Evolutionary conservation across 2,329 filamentous ascomycete genomes (phyloP), one percentile per base, ranked within the genome.

Genomic region (Fusarium luffae): DNA sequence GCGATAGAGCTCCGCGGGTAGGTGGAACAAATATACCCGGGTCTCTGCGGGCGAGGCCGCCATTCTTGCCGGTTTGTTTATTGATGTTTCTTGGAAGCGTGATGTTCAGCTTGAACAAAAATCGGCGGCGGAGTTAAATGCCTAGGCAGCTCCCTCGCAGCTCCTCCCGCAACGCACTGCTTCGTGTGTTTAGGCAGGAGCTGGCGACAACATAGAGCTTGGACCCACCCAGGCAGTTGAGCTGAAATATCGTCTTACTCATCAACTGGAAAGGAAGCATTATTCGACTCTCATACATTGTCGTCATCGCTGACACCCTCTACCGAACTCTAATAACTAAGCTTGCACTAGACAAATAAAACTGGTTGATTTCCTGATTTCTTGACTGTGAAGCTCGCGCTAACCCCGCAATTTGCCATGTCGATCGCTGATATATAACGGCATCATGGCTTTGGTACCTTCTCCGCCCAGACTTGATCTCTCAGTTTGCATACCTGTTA

Each of bases 351-450:
- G 7, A 59, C 28, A 13, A 41, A 54, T 18, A 7, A 7, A 3
- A 11, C 10, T 46, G 18, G 34, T 7, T 8, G 21, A 55, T 46
- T 50, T 55, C 48, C 23, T 66, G 63, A 54, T 66, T 66, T 28
- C 19, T 3, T 61, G 50, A 55, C 21, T 11, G 23, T n/a, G 6
- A 28, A 4, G 25, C 28, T 44, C 8, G 23, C 42, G 18, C 13
- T 23, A 43, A 66, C 63, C 63, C 63, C 60, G 62, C 62, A 60
- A 23, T 49, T 32, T 9, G n/a, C 2, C 21, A 19, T 43, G 62
- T 2, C 41, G 54, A 59, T 59, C 60, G 11, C 14, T 28, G 12
- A 30, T 23, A 54, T 66, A 54, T 61, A 66, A 42, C 9, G 30
- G 7, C 18, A 19, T n/a, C 13, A 19, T 30, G 7, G 4, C 11